Conservation (phyloP, 176 grass and related monocot species). For the Dendrocalamus sinicus region DNA sequence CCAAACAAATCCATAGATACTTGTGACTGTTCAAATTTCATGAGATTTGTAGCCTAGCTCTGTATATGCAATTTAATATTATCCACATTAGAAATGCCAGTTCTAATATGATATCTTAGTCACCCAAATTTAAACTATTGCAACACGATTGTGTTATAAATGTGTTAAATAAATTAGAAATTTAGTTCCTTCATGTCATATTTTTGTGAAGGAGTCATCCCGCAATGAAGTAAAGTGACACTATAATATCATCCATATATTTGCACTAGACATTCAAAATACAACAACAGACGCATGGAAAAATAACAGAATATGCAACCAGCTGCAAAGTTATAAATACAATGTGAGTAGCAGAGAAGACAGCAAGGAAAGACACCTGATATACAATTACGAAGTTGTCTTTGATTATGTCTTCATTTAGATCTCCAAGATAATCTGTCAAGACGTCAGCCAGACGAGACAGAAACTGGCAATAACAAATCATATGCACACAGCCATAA, state of each 20-base stretch:
- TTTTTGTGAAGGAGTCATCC: not conserved
- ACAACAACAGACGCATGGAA: not conserved
- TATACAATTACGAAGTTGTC: conserved; percentile 98
- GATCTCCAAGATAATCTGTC: conserved; percentile 77
- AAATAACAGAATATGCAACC: conserved; percentile 1
- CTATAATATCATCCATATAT: not conserved
- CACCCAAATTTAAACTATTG: not conserved
- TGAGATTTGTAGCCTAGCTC: not conserved
- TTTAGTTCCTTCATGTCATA: not conserved
- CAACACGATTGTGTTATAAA: not conserved
- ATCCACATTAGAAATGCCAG: not conserved
- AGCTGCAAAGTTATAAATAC: not conserved
- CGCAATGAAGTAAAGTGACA: conserved; percentile 8
- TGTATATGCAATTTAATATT: conserved; percentile 3
- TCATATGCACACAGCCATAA: conserved; percentile 11
- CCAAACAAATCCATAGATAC: not conserved
- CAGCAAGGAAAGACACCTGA: conserved; percentile 55
- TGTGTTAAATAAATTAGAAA: conserved; percentile 2
- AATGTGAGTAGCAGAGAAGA: not conserved
- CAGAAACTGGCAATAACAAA: conserved; percentile 68
- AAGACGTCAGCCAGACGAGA: conserved; percentile 80
- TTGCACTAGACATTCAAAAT: not conserved
- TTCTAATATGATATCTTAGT: conserved; percentile 1
- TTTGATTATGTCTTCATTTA: conserved; percentile 92
- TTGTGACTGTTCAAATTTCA: not conserved